Base-by-base conservation (phyloP, 2,329 filamentous ascomycete genomes). In the Rutstroemia sp. region DNA sequence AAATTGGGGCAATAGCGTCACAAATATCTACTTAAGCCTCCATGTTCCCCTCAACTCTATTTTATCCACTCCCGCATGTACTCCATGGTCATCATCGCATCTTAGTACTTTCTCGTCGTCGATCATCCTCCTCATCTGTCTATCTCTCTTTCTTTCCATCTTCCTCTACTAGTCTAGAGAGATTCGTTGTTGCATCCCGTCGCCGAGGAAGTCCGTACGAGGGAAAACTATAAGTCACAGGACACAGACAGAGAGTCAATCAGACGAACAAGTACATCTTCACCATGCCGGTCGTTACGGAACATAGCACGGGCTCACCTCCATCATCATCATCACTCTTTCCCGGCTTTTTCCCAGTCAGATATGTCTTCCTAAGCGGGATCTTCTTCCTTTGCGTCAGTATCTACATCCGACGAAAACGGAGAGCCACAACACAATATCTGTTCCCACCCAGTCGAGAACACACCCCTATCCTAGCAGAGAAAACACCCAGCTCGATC, bases 1-100 rank as follows among this genome's bases (percentile, higher is more conserved):
- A 49, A 42, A 50, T 44, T 25, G 14, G 38, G 18, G 9, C 37
- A n/a, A 16, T 50, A 27, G 27, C 30, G 30, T 19, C 18, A 18
- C 46, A 18, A 34, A 52, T 56, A n/a, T 57, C 53, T 59, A 59
- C 49, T 56, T 59, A 59, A 59, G 57, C 39, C 42, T 57, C 45
- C 49, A 37, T 30, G 47, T 45, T 38, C 54, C 54, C 52, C 47
- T 39, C 52, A 42, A 49, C 25, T 34, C 44, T 54, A 21, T 41
- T 52, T 52, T 56, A 39, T n/a, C 14, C 38, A 50, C 39, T 42
- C 21, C 37, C 38, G 34, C 52, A 39, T 41, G 12, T 18, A 19
- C 39, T 8, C 27, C 19, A 30, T 42, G 30, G 46, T 50, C 49
- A 19, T 34, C 39, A 55, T 55, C 9, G 21, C 42, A 49, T 37